Evolutionary conservation across 805 yeast genomes (phyloP), one percentile per base, ranked within the genome.

Genomic region (Cyberlindnera mycetangii): DNA sequence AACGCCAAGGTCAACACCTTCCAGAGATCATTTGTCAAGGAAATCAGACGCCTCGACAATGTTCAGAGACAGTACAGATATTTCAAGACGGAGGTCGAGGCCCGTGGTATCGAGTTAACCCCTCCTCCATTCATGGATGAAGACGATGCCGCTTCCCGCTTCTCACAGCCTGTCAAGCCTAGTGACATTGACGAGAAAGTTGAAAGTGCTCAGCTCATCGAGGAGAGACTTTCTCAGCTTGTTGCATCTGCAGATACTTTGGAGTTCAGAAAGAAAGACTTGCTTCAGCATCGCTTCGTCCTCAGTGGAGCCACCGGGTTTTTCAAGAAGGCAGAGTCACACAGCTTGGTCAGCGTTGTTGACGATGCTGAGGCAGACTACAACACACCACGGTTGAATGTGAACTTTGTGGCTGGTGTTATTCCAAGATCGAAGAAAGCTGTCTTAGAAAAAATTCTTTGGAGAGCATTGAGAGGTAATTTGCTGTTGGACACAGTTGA

Each of bases 381-480:
- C n/a, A 7, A 40, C n/a, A 14, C 58, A 18, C 61, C 65, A 24
- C 62, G 56, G 37, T 70, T 70, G 30, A 74, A 67, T 73, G 71
- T 56, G 78, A 83, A 62, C 75, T 60, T 48, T 33, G 61, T 69
- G 17, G 76, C 93, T 7, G 99, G 98, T 51, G 90, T 92, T 16
- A 83, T 93, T 37, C 76, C 81, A 43, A 76, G 95, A 58, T 77
- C 72, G 18, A 85, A 85, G 60, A 73, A 87, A 27, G 75, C 73
- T 17, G 71, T 85, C 4, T 71, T 93, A 53, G 89, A 89, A 60
- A 86, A 83, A 58, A 88, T 93, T 44, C 70, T 89, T 41, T 95
- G 98, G 97, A 78, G 99, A 67, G 82, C 86, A 14, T 75, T 92
- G 53, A 81, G 99, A 65, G 99, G 99, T 61, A 93, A 93, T 65